Percentiles rank a stretch among this genome's conserved stretches.
Evolutionary conservation across 805 yeast species (phyloP).

Genomic region (Wilhelminamyces savonicus): DNA sequence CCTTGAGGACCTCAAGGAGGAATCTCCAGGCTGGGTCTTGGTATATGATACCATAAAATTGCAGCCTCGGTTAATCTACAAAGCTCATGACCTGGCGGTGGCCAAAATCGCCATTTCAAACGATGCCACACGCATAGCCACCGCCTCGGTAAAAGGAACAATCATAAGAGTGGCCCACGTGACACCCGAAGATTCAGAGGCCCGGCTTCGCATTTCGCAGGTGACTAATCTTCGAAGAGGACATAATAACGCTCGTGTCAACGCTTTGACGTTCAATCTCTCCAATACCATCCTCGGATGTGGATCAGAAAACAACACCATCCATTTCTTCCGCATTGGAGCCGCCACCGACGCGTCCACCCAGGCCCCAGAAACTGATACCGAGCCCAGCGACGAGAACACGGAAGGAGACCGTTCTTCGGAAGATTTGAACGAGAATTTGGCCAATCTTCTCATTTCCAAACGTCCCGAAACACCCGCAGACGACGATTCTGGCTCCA

Average conservation of each 20-base stretch:
- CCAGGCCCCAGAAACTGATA: constrained; percentile 6
- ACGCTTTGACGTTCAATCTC: constrained; percentile 26
- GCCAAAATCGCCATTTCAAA: constrained; percentile 25
- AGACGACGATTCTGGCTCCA: constrained; percentile 5
- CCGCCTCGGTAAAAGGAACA: constrained; percentile 39
- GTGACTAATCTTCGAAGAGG: constrained; percentile 35
- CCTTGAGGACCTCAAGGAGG: constrained; percentile 21
- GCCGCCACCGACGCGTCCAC: constrained; percentile 1
- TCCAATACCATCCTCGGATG: constrained; percentile 31
- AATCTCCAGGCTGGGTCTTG: constrained; percentile 31
- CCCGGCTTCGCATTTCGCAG: constrained; percentile 14
- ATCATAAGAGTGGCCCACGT: constrained; percentile 31
- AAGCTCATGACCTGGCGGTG: constrained; percentile 33
- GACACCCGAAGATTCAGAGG: constrained; percentile 4
- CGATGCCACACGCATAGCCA: constrained; percentile 24
- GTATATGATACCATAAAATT: constrained; percentile 34
- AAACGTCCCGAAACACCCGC: constrained; percentile 7
- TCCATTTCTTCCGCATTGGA: constrained; percentile 30
- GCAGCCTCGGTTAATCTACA: constrained; percentile 25
- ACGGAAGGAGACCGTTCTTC: constrained; percentile 19
- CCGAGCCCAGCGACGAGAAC: constrained; percentile 11
- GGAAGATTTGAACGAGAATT: constrained; percentile 37
- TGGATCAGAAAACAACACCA: constrained; percentile 34
- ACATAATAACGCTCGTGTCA: constrained; percentile 29
- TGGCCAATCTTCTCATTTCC: constrained; percentile 30